Evolutionary conservation across 108 stramenopile species (phyloP), one percentile per base, ranked within the genome.

Genomic region (Skeletonema grethae): DNA sequence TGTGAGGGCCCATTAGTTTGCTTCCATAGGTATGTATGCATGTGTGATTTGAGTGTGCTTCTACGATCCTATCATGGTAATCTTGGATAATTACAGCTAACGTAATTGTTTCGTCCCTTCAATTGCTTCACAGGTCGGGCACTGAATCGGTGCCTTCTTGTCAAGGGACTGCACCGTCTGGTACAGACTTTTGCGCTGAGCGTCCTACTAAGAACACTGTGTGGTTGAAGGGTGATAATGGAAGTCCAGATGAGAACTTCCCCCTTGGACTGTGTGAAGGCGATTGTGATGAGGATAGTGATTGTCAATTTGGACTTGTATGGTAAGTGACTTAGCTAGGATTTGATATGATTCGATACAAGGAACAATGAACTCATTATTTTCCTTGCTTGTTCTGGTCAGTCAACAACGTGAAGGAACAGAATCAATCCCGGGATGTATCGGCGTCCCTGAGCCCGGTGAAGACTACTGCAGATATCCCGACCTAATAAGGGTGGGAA

Each of bases 261-360:
- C 69, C 69, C 3, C 61, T 70, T 11, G 69, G 69, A 2, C 43
- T 45, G 5, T 70, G 69, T 31, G 63, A 70, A 32, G 69, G 69
- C 2, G 69, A 70, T 22, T 70, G 69, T 43, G 69, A 70, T 31
- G 0, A 6, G 0, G 69, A 70, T 29, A 25, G 34, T 9, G 43
- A 67, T 2, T 67, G 66, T 35, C 45, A 29, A 50, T 2, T 5
- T 2, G 50, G 50, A 9, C 50, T 53, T 2, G n/a, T 53, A 1
- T 53, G 50, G 46, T 48, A 48, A 18, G 46, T 48, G 8, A 34
- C 34, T 34, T n/a, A n/a, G n/a, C n/a, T n/a, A n/a, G n/a, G n/a
- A n/a, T n/a, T n/a, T 6, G 34, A 34, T 28, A 34, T 6, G 8
- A 34, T 34, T 34, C 34, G 34, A 34, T 28, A 1, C 0, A 28